These are phyloP conservation scores for Podospora bellae-mahoneyi DNA, from an alignment of 495 filamentous ascomycete genomes.

Conservation along the genomic window DNA sequence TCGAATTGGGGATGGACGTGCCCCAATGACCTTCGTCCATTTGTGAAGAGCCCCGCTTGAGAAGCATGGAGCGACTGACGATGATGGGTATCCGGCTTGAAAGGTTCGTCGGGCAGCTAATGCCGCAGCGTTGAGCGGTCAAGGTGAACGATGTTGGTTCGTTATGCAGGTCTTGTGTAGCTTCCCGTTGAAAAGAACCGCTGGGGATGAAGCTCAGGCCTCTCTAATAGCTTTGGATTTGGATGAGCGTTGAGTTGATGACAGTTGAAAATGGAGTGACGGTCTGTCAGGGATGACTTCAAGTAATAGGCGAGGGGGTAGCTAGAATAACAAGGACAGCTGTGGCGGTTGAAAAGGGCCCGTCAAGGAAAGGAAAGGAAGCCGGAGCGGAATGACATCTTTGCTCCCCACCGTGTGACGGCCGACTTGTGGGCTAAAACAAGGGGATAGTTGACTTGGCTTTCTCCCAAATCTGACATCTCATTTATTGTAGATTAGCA, in stretches of 20 bases:
- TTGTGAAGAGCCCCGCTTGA: not conserved
- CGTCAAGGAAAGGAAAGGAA: not conserved
- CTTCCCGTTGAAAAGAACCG: not conserved
- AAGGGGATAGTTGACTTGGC: not conserved
- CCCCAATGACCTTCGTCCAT: not conserved
- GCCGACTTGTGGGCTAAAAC: not conserved
- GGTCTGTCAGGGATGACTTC: not conserved
- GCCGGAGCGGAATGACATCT: not conserved
- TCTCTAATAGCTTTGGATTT: no score
- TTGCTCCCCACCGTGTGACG: not conserved
- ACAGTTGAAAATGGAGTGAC: not conserved
- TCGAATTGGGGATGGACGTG: not conserved
- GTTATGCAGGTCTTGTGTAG: conserved; percentile 5
- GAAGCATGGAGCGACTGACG: not conserved
- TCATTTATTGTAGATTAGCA: not conserved
- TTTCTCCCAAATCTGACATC: not conserved
- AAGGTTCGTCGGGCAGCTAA: conserved; percentile 2
- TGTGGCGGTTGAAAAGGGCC: not conserved
- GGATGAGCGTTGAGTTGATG: not conserved
- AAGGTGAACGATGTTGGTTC: not conserved
- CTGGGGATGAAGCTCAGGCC: not conserved
- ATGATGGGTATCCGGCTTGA: not conserved
- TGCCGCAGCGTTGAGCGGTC: conserved; percentile 1
- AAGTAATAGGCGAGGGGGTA: not conserved
- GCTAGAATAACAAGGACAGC: not conserved